Percentiles rank a stretch among this genome's conserved stretches.
These are phyloP conservation scores for Rhizopogon vulgaris DNA, from an alignment of 768 basidiomycete species.

Conservation along the genomic window DNA sequence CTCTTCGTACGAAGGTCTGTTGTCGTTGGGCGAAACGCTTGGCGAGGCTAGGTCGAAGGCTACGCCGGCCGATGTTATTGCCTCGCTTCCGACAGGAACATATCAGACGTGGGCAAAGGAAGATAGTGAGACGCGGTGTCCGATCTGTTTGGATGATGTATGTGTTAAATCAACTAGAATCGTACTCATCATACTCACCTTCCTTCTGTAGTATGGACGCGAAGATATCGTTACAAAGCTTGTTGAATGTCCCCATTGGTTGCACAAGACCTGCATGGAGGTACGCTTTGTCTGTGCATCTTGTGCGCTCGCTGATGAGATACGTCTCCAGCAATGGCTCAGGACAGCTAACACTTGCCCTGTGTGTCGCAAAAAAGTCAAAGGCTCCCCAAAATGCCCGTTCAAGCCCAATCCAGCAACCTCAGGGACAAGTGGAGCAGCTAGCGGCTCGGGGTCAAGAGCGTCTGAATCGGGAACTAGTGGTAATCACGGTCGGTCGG, in stretches of 20 bases:
- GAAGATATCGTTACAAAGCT: constrained; percentile 62
- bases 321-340: constrained; percentile 64
- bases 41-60: constrained; percentile 66
- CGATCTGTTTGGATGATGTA: constrained; percentile 83
- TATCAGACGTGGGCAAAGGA: constrained; percentile 66
- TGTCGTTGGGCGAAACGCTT: constrained; percentile 51
- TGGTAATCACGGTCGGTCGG: not conserved
- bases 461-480: not conserved
- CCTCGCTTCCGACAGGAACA: constrained; percentile 49
- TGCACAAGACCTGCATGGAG: constrained; percentile 71
- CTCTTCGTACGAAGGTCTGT: constrained; percentile 63
- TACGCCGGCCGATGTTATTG: constrained; percentile 57
- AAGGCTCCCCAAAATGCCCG: constrained; percentile 2
- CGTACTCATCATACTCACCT: constrained; percentile 2
- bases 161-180: constrained; percentile 19
- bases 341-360: constrained; percentile 72
- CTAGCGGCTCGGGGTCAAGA: not conserved
- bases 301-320: not conserved
- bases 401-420: not conserved
- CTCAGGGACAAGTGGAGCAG: not conserved
- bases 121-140: constrained; percentile 69
- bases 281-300: constrained; percentile 31
- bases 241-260: constrained; percentile 70
- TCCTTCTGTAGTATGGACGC: constrained; percentile 48
- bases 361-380: constrained; percentile 66